Conservation (phyloP, 345 rosid species). For the Aethionema arabicum region DNA sequence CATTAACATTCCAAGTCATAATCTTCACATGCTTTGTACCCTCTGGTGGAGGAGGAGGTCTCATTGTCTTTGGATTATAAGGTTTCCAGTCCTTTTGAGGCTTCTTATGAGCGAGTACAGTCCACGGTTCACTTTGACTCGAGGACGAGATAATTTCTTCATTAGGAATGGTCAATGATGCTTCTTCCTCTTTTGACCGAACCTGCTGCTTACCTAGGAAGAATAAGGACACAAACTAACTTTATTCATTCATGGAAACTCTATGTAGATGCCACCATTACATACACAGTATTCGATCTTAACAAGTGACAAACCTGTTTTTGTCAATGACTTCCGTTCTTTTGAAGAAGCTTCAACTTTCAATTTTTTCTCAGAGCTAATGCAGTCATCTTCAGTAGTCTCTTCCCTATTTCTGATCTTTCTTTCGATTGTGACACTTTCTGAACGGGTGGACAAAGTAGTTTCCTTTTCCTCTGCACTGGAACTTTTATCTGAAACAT, state of each 20-base stretch:
- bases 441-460: slow-evolving; percentile 31
- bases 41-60: slow-evolving; percentile 53
- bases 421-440: slow-evolving; percentile 37
- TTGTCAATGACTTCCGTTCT: slow-evolving; percentile 39
- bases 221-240: slow-evolving; percentile 28
- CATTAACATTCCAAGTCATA: slow-evolving; percentile 97
- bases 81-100: slow-evolving; percentile 83
- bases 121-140: slow-evolving; percentile 75
- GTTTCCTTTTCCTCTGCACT: slow-evolving; percentile 31
- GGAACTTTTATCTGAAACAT: slow-evolving; percentile 47
- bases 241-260: background rate
- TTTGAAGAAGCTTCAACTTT: slow-evolving; percentile 25
- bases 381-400: slow-evolving; percentile 30
- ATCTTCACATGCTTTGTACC: slow-evolving; percentile 57
- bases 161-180: slow-evolving; percentile 32
- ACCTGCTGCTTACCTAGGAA: slow-evolving; percentile 38
- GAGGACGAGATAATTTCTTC: slow-evolving; percentile 27
- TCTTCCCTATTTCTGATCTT: slow-evolving; percentile 34
- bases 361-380: slow-evolving; percentile 24
- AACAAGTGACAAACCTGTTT: slow-evolving; percentile 43
- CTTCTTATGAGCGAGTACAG: slow-evolving; percentile 82
- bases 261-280: background rate
- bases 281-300: slow-evolving; percentile 1
- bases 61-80: slow-evolving; percentile 80
- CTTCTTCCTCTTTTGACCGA: slow-evolving; percentile 36